Evolutionary conservation across 2,329 filamentous ascomycete genomes (phyloP).

Genomic region (Domatiomyces globalis): DNA sequence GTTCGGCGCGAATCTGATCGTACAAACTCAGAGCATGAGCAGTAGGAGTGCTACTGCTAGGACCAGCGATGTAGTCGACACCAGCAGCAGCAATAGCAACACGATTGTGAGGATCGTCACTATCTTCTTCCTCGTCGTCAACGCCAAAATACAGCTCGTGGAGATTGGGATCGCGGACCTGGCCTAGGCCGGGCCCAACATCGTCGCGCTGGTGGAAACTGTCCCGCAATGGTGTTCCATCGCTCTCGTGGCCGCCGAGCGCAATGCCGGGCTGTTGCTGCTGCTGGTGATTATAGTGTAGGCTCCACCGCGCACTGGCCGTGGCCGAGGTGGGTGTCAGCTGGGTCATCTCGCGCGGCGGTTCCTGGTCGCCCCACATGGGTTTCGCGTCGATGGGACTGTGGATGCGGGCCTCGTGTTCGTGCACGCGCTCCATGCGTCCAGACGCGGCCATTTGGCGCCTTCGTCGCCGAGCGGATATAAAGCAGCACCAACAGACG

Average conservation of each 20-base stretch:
- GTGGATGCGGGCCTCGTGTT: constrained; percentile 9
- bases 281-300: constrained; percentile 1
- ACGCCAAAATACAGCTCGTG: constrained; percentile 18
- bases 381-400: constrained; percentile 9
- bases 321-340: neutral
- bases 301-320: constrained; percentile 4
- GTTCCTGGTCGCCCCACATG: constrained; percentile 8
- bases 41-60: too few species aligned
- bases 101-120: neutral
- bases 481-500: constrained; percentile 27
- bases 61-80: too few species aligned
- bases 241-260: constrained; percentile 1
- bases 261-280: neutral
- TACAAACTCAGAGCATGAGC: neutral
- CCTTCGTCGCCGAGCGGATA: constrained; percentile 30
- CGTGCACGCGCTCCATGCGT: constrained; percentile 16
- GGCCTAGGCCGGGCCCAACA: constrained; percentile 12
- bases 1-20: neutral
- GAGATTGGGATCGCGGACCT: constrained; percentile 15
- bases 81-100: neutral
- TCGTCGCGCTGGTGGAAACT: constrained; percentile 13
- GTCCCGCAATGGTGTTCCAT: constrained; percentile 12
- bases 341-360: constrained; percentile 12
- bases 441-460: constrained; percentile 21
- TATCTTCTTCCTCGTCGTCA: constrained; percentile 8